Base-by-base conservation (phyloP, 768 basidiomycete genomes). In the Albatrellus ellisii region DNA sequence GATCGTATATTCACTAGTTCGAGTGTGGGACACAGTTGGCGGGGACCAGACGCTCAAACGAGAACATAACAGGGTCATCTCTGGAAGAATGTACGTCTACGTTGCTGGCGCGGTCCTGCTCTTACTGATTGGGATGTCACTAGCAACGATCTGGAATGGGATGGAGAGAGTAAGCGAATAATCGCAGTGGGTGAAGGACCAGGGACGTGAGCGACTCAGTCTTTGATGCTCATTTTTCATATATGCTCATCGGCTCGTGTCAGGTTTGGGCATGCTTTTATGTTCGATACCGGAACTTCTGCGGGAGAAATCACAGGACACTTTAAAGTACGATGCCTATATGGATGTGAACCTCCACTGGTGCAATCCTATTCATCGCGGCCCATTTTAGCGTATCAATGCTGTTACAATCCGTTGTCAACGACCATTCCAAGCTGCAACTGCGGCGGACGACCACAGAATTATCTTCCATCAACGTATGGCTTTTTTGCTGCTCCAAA, bases 111-210 rank as follows among this genome's bases (percentile, higher is more conserved):
- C 15, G 7, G 6, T 20, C 17, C 35, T 12, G 20, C 22, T n/a
- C 17, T 32, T 9, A 11, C 26, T 26, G 21, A 21, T 42, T 29
- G 10, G 24, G 7, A 15, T 24, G 33, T 14, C 9, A 43, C 12
- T 50, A 89, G 91, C 50, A 91, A 91, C 52, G 94, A 97, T 61
- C 72, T 98, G 17, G 82, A 81, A 9, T 98, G 94, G 94, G 94
- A 97, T 54, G 85, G 84, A 1, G 94, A 97, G 59, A 88, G 84
- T 55, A 94, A 95, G 58, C 73, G 94, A n/a, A 83, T 98, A 44
- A 84, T 97, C 37, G 87, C 82, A 6, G 92, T 87, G 10, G 94
- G 94, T 41, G 88, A 94, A 49, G 91, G 91, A 26, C 71, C 78
- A 45, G 92, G 91, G 54, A 88, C 83, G 88, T 90, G 41, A 33